A percentile compares a stretch with the other conserved stretches of the same genome.
phyloP scores from a whole-genome alignment of 1,284 basidiomycete species.

The Cerioporus squamosus region DNA sequence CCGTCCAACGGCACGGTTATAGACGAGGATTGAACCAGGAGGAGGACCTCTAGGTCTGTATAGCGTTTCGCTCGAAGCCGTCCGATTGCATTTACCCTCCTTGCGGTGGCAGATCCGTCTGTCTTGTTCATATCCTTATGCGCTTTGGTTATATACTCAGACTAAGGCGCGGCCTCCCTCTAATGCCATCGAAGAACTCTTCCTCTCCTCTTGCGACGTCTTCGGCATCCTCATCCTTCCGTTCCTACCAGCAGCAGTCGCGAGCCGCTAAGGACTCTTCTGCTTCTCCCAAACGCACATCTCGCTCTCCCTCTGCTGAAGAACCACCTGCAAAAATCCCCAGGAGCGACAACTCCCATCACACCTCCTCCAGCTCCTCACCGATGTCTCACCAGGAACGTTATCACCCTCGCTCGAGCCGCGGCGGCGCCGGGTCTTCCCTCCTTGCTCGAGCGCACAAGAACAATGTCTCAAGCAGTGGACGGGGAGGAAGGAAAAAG shows the following conservation, averaged over 20 bases:
- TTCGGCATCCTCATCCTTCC: constrained; percentile 31
- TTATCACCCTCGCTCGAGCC: constrained; percentile 15
- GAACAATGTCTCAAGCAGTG: constrained; percentile 19
- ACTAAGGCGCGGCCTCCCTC: constrained; percentile 51
- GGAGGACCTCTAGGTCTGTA: constrained; percentile 7
- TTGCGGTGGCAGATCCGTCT: constrained; percentile 15
- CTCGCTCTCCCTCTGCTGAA: constrained; percentile 17
- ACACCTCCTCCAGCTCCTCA: constrained; percentile 4
- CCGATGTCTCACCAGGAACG: constrained; percentile 19
- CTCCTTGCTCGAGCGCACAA: constrained; percentile 23
- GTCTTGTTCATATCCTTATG: constrained; percentile 40
- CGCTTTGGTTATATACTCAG: constrained; percentile 51
- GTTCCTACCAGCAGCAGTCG: constrained; percentile 26
- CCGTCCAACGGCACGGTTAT: background rate
- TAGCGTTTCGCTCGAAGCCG: background rate
- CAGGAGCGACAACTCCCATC: constrained; percentile 21
- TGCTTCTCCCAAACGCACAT: constrained; percentile 20
- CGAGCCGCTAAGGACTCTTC: constrained; percentile 18
- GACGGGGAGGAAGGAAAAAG: constrained; percentile 17
- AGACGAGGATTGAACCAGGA: background rate
- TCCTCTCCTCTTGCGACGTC: constrained; percentile 26
- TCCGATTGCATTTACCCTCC: background rate
- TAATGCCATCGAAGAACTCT: constrained; percentile 54
- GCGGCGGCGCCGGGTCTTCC: constrained; percentile 24
- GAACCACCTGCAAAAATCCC: constrained; percentile 29